A percentile compares a stretch with the other conserved stretches of the same genome.
These are phyloP conservation scores for Ceratobasidium sp. DNA, from an alignment of 1,284 basidiomycete genomes.

Conservation along the genomic window DNA sequence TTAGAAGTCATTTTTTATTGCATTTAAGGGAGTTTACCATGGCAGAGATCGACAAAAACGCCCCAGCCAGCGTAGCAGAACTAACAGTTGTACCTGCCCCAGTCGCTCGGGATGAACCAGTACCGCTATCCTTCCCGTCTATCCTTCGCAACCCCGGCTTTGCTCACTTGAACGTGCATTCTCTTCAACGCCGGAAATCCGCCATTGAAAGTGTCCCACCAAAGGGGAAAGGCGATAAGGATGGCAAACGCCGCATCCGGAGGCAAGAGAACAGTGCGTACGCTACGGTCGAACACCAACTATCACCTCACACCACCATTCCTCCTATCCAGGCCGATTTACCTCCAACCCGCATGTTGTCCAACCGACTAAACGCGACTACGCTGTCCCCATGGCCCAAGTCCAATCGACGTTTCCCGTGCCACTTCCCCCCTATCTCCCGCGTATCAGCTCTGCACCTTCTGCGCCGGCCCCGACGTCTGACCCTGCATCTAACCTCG, in stretches of 20 bases:
- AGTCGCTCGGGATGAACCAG: constrained; percentile 52
- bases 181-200: constrained; percentile 44
- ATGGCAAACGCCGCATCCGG: constrained; percentile 78
- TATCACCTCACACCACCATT: constrained; percentile 44
- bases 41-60: constrained; percentile 16
- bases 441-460: constrained; percentile 67
- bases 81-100: background rate
- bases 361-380: constrained; percentile 67
- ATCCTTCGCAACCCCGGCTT: constrained; percentile 70
- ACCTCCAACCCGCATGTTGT: constrained; percentile 75
- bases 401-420: constrained; percentile 73
- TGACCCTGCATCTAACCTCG: constrained; percentile 63
- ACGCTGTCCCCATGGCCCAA: constrained; percentile 59
- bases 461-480: constrained; percentile 56
- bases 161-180: constrained; percentile 59
- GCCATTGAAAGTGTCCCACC: constrained; percentile 51
- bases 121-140: constrained; percentile 75
- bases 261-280: constrained; percentile 77
- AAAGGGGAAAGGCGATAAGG: constrained; percentile 62
- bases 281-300: background rate
- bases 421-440: constrained; percentile 74
- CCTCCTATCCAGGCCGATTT: constrained; percentile 65
- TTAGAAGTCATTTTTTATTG: background rate
- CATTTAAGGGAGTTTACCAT: background rate
- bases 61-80: constrained; percentile 25